phyloP scores from a whole-genome alignment of 1,139 yeast species.

The Candida sojae region DNA sequence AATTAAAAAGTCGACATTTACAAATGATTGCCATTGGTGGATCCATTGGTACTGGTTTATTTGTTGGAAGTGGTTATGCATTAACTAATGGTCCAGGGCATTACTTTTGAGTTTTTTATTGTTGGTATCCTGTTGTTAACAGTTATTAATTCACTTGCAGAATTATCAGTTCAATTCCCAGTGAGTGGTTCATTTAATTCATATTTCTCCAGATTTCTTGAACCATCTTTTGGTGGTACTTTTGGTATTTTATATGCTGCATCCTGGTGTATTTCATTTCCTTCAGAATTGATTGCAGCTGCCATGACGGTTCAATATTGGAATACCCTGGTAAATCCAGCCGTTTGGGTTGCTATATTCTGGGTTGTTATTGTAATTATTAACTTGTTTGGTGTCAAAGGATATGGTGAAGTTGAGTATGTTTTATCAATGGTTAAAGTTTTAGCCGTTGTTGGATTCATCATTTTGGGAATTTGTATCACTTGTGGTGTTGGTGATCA shows the following conservation, averaged over 20 bases:
- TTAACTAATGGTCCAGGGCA: conserved; percentile 66
- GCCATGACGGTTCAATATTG: conserved; percentile 45
- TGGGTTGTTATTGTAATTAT: conserved; percentile 37
- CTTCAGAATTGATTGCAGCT: conserved; percentile 47
- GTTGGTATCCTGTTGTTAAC: conserved; percentile 48
- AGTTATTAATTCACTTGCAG: conserved; percentile 62
- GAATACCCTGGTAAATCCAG: conserved; percentile 38
- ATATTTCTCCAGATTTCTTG: conserved; percentile 58
- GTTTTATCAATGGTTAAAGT: conserved; percentile 43
- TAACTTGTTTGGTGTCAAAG: conserved; percentile 46
- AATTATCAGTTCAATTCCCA: conserved; percentile 61
- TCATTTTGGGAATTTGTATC: conserved; percentile 39
- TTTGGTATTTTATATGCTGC: conserved; percentile 43
- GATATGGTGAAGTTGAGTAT: conserved; percentile 50
- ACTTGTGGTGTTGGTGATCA: conserved; percentile 46
- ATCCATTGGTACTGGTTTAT: conserved; percentile 48
- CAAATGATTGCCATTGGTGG: conserved; percentile 52
- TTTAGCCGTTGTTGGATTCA: conserved; percentile 44
- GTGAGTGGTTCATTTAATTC: conserved; percentile 63
- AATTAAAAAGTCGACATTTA: conserved; percentile 41
- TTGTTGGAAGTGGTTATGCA: conserved; percentile 72
- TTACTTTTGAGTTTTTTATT: conserved; percentile 48
- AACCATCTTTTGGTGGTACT: conserved; percentile 63
- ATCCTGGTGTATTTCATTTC: conserved; percentile 46
- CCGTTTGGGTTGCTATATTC: conserved; percentile 47